Base-by-base conservation (phyloP, 495 filamentous ascomycete species). In the Annulohypoxylon bovei region DNA sequence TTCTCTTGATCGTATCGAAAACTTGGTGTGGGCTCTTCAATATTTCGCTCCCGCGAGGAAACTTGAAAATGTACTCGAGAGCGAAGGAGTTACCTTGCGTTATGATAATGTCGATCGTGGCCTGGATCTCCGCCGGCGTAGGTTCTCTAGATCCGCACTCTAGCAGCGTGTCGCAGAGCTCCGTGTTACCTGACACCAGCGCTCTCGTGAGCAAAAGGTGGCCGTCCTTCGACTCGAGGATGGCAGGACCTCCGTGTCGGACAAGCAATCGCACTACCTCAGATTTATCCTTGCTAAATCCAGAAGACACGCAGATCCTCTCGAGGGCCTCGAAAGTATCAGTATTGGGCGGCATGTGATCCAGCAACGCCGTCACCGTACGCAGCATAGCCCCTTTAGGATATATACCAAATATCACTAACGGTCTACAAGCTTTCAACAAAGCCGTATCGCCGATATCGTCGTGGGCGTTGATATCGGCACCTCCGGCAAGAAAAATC, bases 391-490 rank as follows among this genome's bases (percentile, higher is more conserved):
- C 61, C 39, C 60, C 74, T 65, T 16, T 64, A 56, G 75, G 44
- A 28, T 4, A 2, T 33, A 50, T 52, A 23, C 18, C 40, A 1
- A 22, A 6, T 2, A 70, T 62, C 52, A 65, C 71, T 22, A 69
- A 14, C 47, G 4, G 64, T 23, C 5, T 60, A 23, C 62, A 67
- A 18, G 80, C 77, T 11, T 46, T 68, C 12, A 75, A 68, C 5
- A 81, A 58, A 2, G 81, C 76, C 1, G 79, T 81, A 27, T 72
- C 58, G 9, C 77, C 78, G 1, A 25, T 54, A 25, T 65, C 72
- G 44, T 81, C 80, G 11, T 6, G 37, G 4, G 63, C 54, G 8
- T 79, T 65, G 3, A 80, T 22, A 27, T 71, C 30, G 1, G 75
- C 75, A 6, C 75, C 70, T 18, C 30, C 50, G 6, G 35, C 40